Base-by-base conservation (phyloP, 805 yeast species). In the Sungouiozyma ichnusensis region DNA sequence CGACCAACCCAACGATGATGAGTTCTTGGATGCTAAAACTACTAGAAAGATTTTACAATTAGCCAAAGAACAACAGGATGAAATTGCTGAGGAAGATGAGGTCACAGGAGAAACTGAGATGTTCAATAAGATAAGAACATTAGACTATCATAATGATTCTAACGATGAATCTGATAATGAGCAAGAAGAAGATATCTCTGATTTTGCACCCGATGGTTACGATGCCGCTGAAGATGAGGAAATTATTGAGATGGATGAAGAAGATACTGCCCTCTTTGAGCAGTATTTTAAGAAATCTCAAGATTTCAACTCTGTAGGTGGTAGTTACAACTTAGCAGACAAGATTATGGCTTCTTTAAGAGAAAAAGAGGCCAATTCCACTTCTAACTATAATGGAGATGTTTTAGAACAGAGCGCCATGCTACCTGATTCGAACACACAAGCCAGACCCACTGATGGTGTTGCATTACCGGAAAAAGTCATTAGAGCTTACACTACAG, bases 381-480 rank as follows among this genome's bases (percentile, higher is more conserved):
- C 11, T 24, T 36, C 46, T 16, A 48, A 47, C 20, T 48, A 44
- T 15, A 43, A 41, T 34, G 51, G 44, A 45, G 49, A 42, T 34
- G 58, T 50, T 15, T 49, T 41, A 9, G 51, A 40, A 13, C 43
- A 35, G 4, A 38, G 33, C 13, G 38, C 38, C 1, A 54, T 42
- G 14, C 49, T 47, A 4, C 49, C 41, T 13, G 47, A 45, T 2
- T 60, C 52, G 15, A 58, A 52, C 14, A 63, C 55, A 33, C 57
- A 39, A 47, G 42, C 39, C 60, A 51, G 70, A 67, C 61, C 76
- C 72, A 66, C 60, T 16, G 90, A 85, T 52, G 85, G 81, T 40
- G 96, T 90, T 3, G 72, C 83, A 52, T 71, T 92, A 45, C 98
- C 99, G 5, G 96, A 96, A 44, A 88, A 92, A 61, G 97, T 92